Evolutionary conservation across 495 filamentous ascomycete species (phyloP).

Genomic region (Aspergillus steynii): DNA sequence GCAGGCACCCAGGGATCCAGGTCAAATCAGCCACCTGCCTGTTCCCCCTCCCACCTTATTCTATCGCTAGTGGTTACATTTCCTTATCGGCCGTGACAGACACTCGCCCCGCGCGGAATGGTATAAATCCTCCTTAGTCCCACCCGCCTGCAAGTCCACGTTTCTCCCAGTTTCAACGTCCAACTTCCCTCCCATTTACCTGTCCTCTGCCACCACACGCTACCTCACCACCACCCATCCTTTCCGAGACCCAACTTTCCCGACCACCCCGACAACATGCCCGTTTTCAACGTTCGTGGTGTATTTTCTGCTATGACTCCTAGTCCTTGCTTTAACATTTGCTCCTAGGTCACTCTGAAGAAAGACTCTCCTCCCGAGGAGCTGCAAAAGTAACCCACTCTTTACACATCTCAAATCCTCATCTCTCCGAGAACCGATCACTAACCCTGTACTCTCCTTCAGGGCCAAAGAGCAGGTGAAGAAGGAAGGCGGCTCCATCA

Average conservation of each 20-base stretch:
- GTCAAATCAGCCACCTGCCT: not conserved
- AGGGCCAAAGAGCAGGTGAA: constrained; percentile 72
- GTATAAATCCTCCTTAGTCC: constrained; percentile 12
- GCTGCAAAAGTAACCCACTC: constrained; percentile 57
- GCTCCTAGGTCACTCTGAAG: constrained; percentile 74
- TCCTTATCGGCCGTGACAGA: constrained; percentile 15
- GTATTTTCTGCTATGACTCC: not conserved
- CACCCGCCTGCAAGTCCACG: constrained; percentile 3
- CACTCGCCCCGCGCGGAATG: constrained; percentile 7
- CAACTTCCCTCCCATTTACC: not conserved
- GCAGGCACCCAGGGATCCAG: not conserved
- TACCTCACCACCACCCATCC: not conserved
- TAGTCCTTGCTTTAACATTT: constrained; percentile 6
- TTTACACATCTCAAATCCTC: not conserved
- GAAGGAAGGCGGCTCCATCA: constrained; percentile 77
- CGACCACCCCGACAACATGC: constrained; percentile 50
- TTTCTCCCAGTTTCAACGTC: not conserved
- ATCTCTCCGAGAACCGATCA: not conserved
- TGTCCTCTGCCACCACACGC: not conserved
- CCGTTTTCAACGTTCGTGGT: constrained; percentile 67
- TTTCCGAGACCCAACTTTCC: not conserved
- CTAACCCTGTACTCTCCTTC: constrained; percentile 14
- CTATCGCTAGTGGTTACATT: not conserved
- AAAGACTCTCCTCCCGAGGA: constrained; percentile 58
- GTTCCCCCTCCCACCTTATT: not conserved